A percentile compares a stretch with the other conserved stretches of the same genome.
Conservation (phyloP, 1,284 basidiomycete species). For the Hortiboletus rubellus region DNA sequence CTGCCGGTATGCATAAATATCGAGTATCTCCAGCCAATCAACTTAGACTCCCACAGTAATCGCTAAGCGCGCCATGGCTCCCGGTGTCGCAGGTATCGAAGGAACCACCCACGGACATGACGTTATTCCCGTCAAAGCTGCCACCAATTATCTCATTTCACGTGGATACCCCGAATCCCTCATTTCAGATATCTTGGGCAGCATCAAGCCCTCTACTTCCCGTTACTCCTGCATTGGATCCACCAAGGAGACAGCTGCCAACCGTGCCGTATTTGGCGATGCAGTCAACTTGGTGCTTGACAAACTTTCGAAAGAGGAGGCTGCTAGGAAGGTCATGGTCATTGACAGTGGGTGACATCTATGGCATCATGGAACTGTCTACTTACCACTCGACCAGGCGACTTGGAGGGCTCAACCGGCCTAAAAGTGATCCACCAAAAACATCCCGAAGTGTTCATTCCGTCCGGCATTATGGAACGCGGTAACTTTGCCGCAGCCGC, state of each 20-base stretch:
- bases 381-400: constrained; percentile 44
- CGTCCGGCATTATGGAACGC: constrained; percentile 83
- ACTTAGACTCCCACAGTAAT: constrained; percentile 45
- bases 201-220: constrained; percentile 60
- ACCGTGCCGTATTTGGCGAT: constrained; percentile 80
- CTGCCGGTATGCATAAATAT: constrained; percentile 52
- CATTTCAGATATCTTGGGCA: constrained; percentile 55
- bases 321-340: constrained; percentile 77
- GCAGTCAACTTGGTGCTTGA: constrained; percentile 79
- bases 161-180: constrained; percentile 61
- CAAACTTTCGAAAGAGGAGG: constrained; percentile 70
- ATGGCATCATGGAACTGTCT: neutral
- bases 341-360: constrained; percentile 68
- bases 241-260: constrained; percentile 72
- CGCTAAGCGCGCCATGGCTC: constrained; percentile 77
- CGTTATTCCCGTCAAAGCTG: constrained; percentile 76
- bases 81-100: constrained; percentile 75
- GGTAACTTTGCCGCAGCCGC: constrained; percentile 84
- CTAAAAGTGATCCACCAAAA: constrained; percentile 83
- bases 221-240: constrained; percentile 68
- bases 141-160: constrained; percentile 66
- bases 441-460: constrained; percentile 82
- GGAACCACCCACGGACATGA: constrained; percentile 80
- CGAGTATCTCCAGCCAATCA: neutral
- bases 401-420: constrained; percentile 85